Evolutionary conservation across 306 rosid genomes (phyloP), one percentile per base, ranked within the genome.

Genomic region (Fragaria nilgerrensis): DNA sequence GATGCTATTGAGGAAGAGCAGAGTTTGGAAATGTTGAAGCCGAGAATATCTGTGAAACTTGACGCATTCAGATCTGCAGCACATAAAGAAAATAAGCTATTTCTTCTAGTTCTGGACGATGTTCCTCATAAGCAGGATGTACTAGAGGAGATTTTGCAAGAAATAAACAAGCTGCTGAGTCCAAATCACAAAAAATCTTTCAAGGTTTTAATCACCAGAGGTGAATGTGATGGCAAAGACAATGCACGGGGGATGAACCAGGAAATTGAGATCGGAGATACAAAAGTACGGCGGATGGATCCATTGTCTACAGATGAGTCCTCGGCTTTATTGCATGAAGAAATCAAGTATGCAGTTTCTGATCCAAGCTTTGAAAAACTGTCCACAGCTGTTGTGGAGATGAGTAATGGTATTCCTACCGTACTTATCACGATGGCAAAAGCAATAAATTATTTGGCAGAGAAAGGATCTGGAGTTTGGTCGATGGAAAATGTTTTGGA

Each of bases 71-170:
- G 2, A 74, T 41, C 39, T 25, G 77, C 41, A 22, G 68, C 48
- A 27, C 0, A 16, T 43, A 0, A 52, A 29, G 5, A 19, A 3
- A 1, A 45, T 0, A 55, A 13, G 19, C 25, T 0, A 34, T 74
- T 72, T 25, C 77, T 83, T 16, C 9, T 79, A 19, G 32, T 83
- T 66, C 81, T 79, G 16, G 86, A 83, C 76, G 84, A 68, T 72
- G 27, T 66, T 83, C 73, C 67, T n/a, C 29, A 34, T 0, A 16
- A 41, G 8, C 48, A 0, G 62, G 37, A 37, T 56, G 81, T 47
- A 6, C 29, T 39, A 39, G 43, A 9, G 11, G 6, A 63, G 13
- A 66, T 83, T 59, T 0, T 77, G 17, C 0, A 12, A 17, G 58
- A 44, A 17, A 19, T 83, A 4, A 1, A 2, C 5, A 7, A 3